Base-by-base conservation (phyloP, 495 filamentous ascomycete genomes). In the Penicillium crystallinum region DNA sequence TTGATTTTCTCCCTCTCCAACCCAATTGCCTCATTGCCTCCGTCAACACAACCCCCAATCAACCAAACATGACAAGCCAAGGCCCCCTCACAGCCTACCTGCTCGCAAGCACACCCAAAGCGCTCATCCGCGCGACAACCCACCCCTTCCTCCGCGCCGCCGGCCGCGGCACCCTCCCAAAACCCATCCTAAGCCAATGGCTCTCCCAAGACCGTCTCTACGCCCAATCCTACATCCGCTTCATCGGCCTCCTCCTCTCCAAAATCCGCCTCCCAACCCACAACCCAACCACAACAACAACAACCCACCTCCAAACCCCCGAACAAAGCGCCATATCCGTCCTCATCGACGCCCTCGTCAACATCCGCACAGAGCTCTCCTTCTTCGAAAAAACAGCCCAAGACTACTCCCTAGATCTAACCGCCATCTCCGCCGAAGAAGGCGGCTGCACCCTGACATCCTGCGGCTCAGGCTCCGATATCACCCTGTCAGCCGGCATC, bases 201-300 rank as follows among this genome's bases (percentile, higher is more conserved):
- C 79, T 91, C 35, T 77, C 84, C 19, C 86, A 90, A 68, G 88
- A 91, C 70, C 71, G 84, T 8, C 76, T 90, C 46, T 90, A 90
- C 69, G 81, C 85, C 18, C 85, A 88, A 54, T 80, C 81, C 43
- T 88, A 87, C 63, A 73, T 89, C 63, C 74, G 82, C 33, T 88
- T 87, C 59, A 81, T 84, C 29, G 85, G 84, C 15, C 69, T 71
- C n/a, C 61, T 90, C 15, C 79, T 91, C 29, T 68, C 81, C 2
- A 83, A 84, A 43, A 72, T 87, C 44, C 74, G 78, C 14, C 70
- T 89, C 0, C 82, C 85, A 0, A 51, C 62, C 10, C 54, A 68
- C 15, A 73, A 77, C 59, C 27, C 53, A 25, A 47, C 46, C 34
- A 31, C 39, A 31, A 27, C 33, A 14, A 22, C 33, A 10, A 44